These are phyloP conservation scores for Xerocomellus amylosporus DNA, from an alignment of 768 basidiomycete genomes.

Conservation along the genomic window DNA sequence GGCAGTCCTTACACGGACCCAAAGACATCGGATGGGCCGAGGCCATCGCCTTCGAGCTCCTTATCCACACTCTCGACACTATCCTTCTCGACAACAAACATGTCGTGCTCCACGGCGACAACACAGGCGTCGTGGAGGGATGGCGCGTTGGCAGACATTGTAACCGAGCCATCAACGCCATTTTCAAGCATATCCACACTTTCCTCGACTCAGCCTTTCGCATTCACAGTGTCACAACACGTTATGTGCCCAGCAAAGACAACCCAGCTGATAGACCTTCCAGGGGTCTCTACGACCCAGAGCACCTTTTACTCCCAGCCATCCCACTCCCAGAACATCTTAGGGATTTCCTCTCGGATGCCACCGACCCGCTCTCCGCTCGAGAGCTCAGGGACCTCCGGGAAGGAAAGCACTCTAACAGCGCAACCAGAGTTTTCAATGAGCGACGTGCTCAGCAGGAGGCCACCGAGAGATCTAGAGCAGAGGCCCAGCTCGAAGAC, in stretches of 20 bases:
- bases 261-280: not conserved
- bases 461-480: not conserved
- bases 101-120: not conserved
- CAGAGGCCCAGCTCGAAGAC: not conserved
- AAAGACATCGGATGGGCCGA: not conserved
- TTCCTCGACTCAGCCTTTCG: not conserved
- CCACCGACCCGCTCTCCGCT: not conserved
- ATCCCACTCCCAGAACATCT: not conserved
- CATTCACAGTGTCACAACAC: accelerated
- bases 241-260: not conserved
- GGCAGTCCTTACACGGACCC: too few relatives aligned
- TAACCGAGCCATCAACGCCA: not conserved
- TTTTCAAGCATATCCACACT: not conserved
- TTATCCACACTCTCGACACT: not conserved
- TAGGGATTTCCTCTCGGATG: not conserved
- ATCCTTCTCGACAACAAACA: not conserved
- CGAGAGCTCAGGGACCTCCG: not conserved
- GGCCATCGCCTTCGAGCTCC: not conserved
- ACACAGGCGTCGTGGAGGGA: not conserved
- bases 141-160: not conserved
- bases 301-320: not conserved
- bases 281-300: not conserved
- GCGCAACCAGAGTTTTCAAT: not conserved
- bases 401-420: not conserved
- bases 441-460: not conserved